Evolutionary conservation across 805 yeast genomes (phyloP), one percentile per base, ranked within the genome.

Genomic region (Candida tammaniensis): DNA sequence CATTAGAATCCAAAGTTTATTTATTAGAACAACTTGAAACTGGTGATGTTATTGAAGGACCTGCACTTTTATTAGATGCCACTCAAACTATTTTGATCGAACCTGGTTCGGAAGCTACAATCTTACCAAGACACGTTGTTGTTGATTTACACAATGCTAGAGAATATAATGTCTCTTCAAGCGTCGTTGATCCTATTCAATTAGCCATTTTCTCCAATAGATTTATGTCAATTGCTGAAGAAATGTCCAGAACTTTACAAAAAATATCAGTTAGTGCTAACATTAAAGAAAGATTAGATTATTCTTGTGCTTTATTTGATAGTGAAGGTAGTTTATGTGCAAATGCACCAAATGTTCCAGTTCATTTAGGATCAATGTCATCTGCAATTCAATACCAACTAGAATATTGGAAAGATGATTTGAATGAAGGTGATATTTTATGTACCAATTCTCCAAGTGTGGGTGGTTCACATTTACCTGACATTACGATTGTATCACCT

Each of bases 201-300:
- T 56, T 86, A 21, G 82, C 94, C 0, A 82, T 86, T 24, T 86
- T 86, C 58, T 82, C 86, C 23, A 87, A 85, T 55, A 65, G 93
- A 40, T 86, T 86, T 55, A 85, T 86, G 91, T 87, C 86, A 42
- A 85, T 86, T 55, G 95, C 96, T 4, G 94, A 86, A 46, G 93
- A 85, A 53, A 86, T 86, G 95, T 93, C 94, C 16, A 74, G 75
- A 27, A 82, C 88, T 7, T 64, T 86, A 37, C 84, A 84, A 43
- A 82, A 82, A 57, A 86, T 91, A 0, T 72, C 91, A 2, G 87
- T 86, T 9, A 80, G 88, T 4, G 84, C 89, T 2, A 86, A 86
- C 50, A 88, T 86, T 26, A 86, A 86, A 51, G 95, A 86, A 52
- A 65, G 95, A 32, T 61, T 86, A 18, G 95, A 86, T 55, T 86